Evolutionary conservation across 129 eudicot species (phyloP).

Genomic region (Flaveria robusta): DNA sequence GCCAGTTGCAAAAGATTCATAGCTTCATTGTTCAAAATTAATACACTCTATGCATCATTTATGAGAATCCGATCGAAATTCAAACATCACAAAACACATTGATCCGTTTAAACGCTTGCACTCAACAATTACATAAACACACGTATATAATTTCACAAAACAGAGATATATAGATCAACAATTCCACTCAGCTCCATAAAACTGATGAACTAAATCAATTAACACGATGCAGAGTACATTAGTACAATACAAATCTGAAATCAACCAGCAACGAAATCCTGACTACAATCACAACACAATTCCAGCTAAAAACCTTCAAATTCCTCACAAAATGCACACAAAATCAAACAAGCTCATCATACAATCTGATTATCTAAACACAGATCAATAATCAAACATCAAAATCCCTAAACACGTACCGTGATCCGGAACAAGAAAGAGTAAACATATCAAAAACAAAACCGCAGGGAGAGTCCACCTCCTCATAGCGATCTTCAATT

Average conservation of each 20-base stretch:
- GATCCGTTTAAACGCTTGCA: slow-evolving; percentile 12
- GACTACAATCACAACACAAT: slow-evolving; percentile 7
- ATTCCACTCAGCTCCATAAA: not conserved
- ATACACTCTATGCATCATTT: not conserved
- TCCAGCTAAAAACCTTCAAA: not conserved
- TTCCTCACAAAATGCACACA: not conserved
- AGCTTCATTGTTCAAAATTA: slow-evolving; percentile 4
- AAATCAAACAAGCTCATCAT: slow-evolving; percentile 2
- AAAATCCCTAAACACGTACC: slow-evolving; percentile 38
- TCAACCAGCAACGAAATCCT: not conserved
- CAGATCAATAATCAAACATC: not conserved
- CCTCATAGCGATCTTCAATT: slow-evolving; percentile 54
- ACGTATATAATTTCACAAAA: not conserved
- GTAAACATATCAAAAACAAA: slow-evolving; percentile 70
- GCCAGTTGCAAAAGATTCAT: not conserved
- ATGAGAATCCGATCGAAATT: not conserved
- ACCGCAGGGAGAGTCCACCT: slow-evolving; percentile 87
- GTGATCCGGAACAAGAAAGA: slow-evolving; percentile 93
- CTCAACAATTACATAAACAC: not conserved
- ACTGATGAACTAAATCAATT: not conserved
- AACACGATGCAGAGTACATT: not conserved
- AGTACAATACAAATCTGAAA: not conserved
- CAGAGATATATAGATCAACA: slow-evolving; percentile 4
- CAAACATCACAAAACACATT: slow-evolving; percentile 17
- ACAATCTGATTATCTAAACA: slow-evolving; percentile 11